Conservation (phyloP, 768 basidiomycete species). For the Naganishia friedmannii region DNA sequence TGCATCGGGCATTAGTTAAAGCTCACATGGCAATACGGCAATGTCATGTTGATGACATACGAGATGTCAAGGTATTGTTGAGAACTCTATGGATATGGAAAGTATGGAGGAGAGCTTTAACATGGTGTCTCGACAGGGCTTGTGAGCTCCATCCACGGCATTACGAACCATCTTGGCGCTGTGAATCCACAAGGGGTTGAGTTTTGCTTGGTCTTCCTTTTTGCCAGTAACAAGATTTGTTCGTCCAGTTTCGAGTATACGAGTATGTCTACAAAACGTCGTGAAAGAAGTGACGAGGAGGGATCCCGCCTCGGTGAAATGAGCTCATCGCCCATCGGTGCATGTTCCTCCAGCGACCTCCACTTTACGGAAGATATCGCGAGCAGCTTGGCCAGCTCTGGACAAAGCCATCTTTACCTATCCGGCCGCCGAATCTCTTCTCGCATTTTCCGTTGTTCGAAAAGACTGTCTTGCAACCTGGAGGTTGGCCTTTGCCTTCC, state of each 20-base stretch:
- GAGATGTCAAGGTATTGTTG: constrained; percentile 32
- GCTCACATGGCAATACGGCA: too few species aligned
- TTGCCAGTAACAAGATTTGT: too few species aligned
- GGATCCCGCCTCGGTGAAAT: not conserved
- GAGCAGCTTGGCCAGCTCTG: too few species aligned
- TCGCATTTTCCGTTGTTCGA: constrained; percentile 13
- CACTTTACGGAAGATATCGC: too few species aligned
- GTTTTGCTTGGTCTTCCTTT: too few species aligned
- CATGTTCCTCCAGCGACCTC: not conserved
- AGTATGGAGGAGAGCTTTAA: not conserved
- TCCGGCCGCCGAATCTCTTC: not conserved
- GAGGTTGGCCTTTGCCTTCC: not conserved
- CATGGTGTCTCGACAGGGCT: not conserved
- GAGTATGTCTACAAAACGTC: too few species aligned
- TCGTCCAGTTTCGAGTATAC: too few species aligned
- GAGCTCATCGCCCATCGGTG: too few species aligned
- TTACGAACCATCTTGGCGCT: constrained; percentile 4
- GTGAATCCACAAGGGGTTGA: too few species aligned
- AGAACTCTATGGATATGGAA: constrained; percentile 12
- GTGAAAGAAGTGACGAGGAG: not conserved
- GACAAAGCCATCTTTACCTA: too few species aligned
- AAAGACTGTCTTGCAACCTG: constrained; percentile 8
- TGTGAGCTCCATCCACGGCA: not conserved
- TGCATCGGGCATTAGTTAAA: not conserved
- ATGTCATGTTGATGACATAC: too few species aligned